Evolutionary conservation across 2,329 filamentous ascomycete species (phyloP).

Genomic region (Alternaria atra): DNA sequence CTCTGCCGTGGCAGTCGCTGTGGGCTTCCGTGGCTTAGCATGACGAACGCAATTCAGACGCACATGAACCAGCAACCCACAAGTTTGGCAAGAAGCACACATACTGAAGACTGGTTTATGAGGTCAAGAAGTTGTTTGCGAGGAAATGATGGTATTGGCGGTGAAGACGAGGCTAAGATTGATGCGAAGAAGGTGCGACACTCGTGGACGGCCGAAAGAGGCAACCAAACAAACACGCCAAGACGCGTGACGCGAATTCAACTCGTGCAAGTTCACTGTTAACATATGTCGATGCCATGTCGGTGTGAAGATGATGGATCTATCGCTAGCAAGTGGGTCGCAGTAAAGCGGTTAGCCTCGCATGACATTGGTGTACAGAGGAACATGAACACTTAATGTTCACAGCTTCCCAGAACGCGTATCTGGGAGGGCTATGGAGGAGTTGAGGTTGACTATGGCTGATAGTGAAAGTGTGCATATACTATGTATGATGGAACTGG

Average conservation of each 20-base stretch:
- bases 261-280: background rate
- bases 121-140: slow-evolving; percentile 1
- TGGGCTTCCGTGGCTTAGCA: slow-evolving; percentile 28
- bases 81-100: slow-evolving; percentile 21
- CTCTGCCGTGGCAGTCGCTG: slow-evolving; percentile 16
- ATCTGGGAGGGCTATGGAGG: background rate
- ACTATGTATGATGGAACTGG: background rate
- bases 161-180: slow-evolving; percentile 16
- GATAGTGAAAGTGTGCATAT: background rate
- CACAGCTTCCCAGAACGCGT: background rate
- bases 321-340: slow-evolving; percentile 3
- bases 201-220: slow-evolving; percentile 12
- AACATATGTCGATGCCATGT: background rate
- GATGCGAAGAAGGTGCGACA: slow-evolving; percentile 20
- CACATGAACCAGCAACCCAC: slow-evolving; percentile 11
- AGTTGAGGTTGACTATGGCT: background rate
- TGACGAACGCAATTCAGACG: slow-evolving; percentile 16
- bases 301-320: background rate
- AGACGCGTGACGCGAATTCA: slow-evolving; percentile 10
- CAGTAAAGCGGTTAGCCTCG: background rate
- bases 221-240: slow-evolving; percentile 19
- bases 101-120: slow-evolving; percentile 16
- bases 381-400: background rate
- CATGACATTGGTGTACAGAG: background rate
- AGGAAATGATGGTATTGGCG: background rate